These are phyloP conservation scores for Murraya koenigii DNA, from an alignment of 345 rosid genomes.

Conservation along the genomic window DNA sequence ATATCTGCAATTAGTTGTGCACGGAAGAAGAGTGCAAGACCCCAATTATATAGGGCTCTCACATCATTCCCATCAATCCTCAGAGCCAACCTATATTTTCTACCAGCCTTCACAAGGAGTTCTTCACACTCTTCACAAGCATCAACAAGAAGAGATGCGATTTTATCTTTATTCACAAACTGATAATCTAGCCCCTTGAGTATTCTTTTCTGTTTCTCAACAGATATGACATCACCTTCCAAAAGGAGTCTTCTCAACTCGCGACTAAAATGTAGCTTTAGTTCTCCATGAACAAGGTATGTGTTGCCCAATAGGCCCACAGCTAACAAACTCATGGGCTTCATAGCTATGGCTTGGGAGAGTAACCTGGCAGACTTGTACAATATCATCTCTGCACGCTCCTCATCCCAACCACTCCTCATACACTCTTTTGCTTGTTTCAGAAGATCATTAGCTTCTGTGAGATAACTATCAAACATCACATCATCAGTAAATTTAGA, in stretches of 20 bases:
- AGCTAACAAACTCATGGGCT: conserved; percentile 69
- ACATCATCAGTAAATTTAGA: conserved; percentile 46
- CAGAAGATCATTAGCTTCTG: conserved; percentile 50
- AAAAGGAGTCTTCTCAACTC: conserved; percentile 52
- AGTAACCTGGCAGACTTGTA: conserved; percentile 50
- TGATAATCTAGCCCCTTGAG: conserved; percentile 25
- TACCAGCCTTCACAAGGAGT: conserved; percentile 66
- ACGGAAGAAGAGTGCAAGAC: conserved; percentile 71
- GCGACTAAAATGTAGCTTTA: conserved; percentile 56
- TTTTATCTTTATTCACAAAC: conserved; percentile 32
- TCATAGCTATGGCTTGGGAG: conserved; percentile 47
- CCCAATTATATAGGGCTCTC: conserved; percentile 72
- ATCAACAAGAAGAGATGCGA: conserved; percentile 43
- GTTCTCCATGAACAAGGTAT: conserved; percentile 70
- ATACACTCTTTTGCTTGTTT: conserved; percentile 49
- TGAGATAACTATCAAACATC: conserved; percentile 47
- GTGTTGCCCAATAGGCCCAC: conserved; percentile 73
- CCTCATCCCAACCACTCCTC: conserved; percentile 35
- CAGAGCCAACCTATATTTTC: conserved; percentile 56
- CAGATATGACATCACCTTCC: conserved; percentile 27
- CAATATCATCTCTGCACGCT: conserved; percentile 42
- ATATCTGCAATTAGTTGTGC: conserved; percentile 73
- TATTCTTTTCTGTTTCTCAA: conserved; percentile 25
- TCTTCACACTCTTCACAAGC: conserved; percentile 71
- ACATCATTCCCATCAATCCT: conserved; percentile 64